Base-by-base conservation (phyloP, 805 yeast species). In the Metschnikowia aberdeeniae region DNA sequence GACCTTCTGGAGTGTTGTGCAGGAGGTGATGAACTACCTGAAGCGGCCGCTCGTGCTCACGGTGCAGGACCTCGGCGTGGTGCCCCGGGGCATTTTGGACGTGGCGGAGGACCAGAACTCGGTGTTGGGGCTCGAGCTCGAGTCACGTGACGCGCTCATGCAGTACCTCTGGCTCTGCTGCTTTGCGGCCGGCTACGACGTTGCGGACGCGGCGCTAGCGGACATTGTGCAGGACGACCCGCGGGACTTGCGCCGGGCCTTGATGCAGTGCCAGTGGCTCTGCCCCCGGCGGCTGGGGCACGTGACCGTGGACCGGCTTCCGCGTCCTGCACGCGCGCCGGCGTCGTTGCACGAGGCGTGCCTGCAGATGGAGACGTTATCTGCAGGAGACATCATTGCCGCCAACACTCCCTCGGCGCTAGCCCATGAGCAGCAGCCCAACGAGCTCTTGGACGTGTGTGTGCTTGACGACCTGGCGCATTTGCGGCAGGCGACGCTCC, bases 1-100 rank as follows among this genome's bases (percentile, higher is more conserved):
- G 45, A 80, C 81, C 1, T 90, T 92, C 58, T 93, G 97, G 97
- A 58, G 72, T 1, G 80, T 84, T 2, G 72, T 89, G 2, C 77
- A 76, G 37, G 82, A 79, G 40, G 71, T 87, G 11, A 62, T 89
- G 33, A 70, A 72, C 31, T 73, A 76, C 13, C 75, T 88, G 0
- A 70, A 87, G 52, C 66, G 90, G 43, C 96, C 96, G 0, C 73
- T 88, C 0, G 73, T 86, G 1, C 50, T 88, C 11, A 83, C 89
- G 0, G 85, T 90, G 56, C 66, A 72, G 6, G 80, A 78, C 49
- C 43, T 67, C 2, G 57, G 59, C 8, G 67, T 62, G 29, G 62
- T 84, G 5, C 89, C 89, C 0, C 53, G 56, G 26, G 67, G 61
- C 36, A 56, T 84, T 5, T 49, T 74, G 17, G 77, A 78, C 7